These are phyloP conservation scores for Colletotrichum musae DNA, from an alignment of 2,329 filamentous ascomycete species.

Conservation along the genomic window DNA sequence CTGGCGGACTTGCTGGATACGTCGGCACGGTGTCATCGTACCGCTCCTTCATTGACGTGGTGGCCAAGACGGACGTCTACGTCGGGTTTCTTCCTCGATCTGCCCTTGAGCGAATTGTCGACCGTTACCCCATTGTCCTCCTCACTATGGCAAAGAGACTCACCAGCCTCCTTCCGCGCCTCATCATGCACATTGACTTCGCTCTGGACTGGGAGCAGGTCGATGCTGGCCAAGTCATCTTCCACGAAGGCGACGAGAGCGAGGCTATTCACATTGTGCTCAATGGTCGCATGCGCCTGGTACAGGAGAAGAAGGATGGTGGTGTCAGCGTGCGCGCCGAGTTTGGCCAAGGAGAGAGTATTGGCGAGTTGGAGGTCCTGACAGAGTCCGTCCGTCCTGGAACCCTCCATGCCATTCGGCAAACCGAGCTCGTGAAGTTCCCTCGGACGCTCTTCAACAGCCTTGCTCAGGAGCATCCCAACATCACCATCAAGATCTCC, in stretches of 20 bases:
- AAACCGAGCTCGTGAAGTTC: constrained; percentile 96
- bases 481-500: constrained; percentile 98
- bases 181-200: constrained; percentile 98
- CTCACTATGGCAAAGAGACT: constrained; percentile 96
- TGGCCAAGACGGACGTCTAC: constrained; percentile 98
- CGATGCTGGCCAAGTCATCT: constrained; percentile 93
- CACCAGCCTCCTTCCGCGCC: constrained; percentile 87
- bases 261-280: constrained; percentile 98
- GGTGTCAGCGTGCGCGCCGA: constrained; percentile 90
- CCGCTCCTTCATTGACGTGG: constrained; percentile 95
- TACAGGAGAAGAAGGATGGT: constrained; percentile 85
- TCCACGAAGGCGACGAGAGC: constrained; percentile 93
- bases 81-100: constrained; percentile 92
- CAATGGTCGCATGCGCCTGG: constrained; percentile 89
- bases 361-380: constrained; percentile 96
- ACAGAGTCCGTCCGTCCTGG: constrained; percentile 93
- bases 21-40: constrained; percentile 95
- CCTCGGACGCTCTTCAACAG: constrained; percentile 98
- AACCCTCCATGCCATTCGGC: constrained; percentile 94
- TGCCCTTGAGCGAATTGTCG: constrained; percentile 91
- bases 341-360: constrained; percentile 96
- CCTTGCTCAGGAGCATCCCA: constrained; percentile 94
- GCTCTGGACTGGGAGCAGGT: constrained; percentile 99
- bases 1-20: constrained; percentile 93
- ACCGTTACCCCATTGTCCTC: constrained; percentile 91